Base-by-base conservation (phyloP, 2,329 filamentous ascomycete genomes). In the Alternaria gansuensis region DNA sequence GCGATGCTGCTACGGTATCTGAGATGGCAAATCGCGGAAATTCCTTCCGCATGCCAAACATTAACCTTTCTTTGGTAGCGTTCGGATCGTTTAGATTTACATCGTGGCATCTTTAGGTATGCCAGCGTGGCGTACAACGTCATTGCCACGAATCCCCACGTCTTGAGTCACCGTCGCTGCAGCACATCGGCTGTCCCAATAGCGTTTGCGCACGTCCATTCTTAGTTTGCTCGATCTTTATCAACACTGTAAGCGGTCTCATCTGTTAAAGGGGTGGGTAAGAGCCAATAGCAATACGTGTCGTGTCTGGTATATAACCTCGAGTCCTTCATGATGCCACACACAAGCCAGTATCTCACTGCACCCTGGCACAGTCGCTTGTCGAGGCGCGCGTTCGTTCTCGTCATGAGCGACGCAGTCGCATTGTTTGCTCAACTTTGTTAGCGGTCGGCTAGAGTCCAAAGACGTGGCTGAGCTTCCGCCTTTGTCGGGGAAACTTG, bases 401-500 rank as follows among this genome's bases (percentile, higher is more conserved):
- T 50, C 17, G 33, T 17, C 21, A 14, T 28, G 31, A 23, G 23
- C 8, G 34, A n/a, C 14, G 13, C 29, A 14, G 14, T 24, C 44
- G 52, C 28, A 34, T 41, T 57, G 57, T 60, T 57, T 57, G 57
- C 53, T 57, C 31, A 36, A 34, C 31, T 34, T 36, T 17, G 44
- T 17, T 34, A 39, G 48, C 13, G 23, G 26, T 39, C 26, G 33
- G 54, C 23, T 50, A 29, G 44, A 23, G 21, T 13, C 13, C 3
- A 37, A n/a, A 34, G 31, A 54, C 44, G 50, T 57, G 31, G 50
- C 29, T 44, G 9, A 28, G 29, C 7, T 48, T 49, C 24, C 29
- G 28, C 24, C 31, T 40, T 24, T 31, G 31, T 17, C 9, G 33
- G 45, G n/a, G 45, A 53, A 53, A 45, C 44, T 50, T 44, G 17